Base-by-base conservation (phyloP, 2,329 filamentous ascomycete genomes). In the Hypoxylon sp. region DNA sequence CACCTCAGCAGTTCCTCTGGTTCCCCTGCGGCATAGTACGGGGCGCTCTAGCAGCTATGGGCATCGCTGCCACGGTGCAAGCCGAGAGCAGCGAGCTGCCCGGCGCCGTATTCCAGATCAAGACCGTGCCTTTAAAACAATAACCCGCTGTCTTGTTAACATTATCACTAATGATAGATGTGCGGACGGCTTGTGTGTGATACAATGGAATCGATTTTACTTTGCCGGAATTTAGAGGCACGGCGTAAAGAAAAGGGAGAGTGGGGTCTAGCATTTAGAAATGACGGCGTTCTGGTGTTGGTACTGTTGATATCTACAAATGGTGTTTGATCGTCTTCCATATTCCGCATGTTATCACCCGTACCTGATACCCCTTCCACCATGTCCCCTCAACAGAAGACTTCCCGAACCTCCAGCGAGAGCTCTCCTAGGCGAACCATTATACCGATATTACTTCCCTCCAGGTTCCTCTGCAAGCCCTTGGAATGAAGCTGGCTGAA, bases 11-110 rank as follows among this genome's bases (percentile, higher is more conserved):
- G 91, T 97, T 96, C 78, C 84, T 99, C 12, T 97, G 93, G 87
- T 97, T 98, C 75, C 96, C 96, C 6, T 97, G 94, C 73, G 96
- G 96, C 48, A 86, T 99, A 51, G 92, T 99, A 65, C 87, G 95
- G 62, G 96, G 96, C 29, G 94, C 93, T n/a, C 82, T 99, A 52
- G 91, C 94, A n/a, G 94, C 91, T 53, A 84, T 99, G 82, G 96
- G 95, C 5, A 94, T 98, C 73, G 90, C 90, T 73, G 94, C 94
- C 8, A 96, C 91, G 1, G 95, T 99, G 1, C 92, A 97, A 73
- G 96, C 94, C 3, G 96, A 97, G 81, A 92, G 91, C 58, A 91
- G 85, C 60, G 95, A 97, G 77, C 83, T 99, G 58, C 96, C 96
- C 0, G 87, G 87, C 5, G 96, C 95, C 34, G 93, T 94, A 0